A percentile compares a stretch with the other conserved stretches of the same genome.
Conservation (phyloP, 257 asterid genomes). For the Nicotiana otophora region DNA sequence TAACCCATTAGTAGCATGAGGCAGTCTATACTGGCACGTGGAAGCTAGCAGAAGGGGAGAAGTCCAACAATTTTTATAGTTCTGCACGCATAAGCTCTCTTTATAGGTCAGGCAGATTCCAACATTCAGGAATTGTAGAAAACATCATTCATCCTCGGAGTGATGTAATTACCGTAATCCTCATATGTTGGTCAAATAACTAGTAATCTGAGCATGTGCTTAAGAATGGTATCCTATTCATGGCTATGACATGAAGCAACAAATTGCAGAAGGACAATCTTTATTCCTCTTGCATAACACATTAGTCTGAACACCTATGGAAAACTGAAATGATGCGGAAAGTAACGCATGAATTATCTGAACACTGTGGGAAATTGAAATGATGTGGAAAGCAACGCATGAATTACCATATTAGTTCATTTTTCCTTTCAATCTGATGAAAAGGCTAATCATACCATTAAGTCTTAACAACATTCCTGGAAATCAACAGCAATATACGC, state of each 20-base stretch:
- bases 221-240: background rate
- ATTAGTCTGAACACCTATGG: background rate
- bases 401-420: background rate
- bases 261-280: background rate
- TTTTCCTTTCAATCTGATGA: background rate
- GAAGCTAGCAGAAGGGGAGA: conserved; percentile 1
- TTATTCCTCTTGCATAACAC: background rate
- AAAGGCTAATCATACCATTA: background rate
- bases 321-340: background rate
- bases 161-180: background rate
- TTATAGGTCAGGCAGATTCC: background rate
- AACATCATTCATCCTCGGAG: background rate
- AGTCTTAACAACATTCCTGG: background rate
- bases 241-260: background rate
- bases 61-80: background rate
- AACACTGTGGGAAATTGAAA: background rate
- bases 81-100: background rate
- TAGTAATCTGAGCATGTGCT: background rate
- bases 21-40: background rate
- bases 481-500: background rate
- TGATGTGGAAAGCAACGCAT: background rate
- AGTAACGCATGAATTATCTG: background rate
- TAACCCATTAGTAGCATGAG: conserved; percentile 4
- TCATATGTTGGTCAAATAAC: background rate
- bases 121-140: background rate